Evolutionary conservation across 192 early-diverging fungal genomes (phyloP), one percentile per base, ranked within the genome.

Genomic region (Phycomyces blakesleeanus): DNA sequence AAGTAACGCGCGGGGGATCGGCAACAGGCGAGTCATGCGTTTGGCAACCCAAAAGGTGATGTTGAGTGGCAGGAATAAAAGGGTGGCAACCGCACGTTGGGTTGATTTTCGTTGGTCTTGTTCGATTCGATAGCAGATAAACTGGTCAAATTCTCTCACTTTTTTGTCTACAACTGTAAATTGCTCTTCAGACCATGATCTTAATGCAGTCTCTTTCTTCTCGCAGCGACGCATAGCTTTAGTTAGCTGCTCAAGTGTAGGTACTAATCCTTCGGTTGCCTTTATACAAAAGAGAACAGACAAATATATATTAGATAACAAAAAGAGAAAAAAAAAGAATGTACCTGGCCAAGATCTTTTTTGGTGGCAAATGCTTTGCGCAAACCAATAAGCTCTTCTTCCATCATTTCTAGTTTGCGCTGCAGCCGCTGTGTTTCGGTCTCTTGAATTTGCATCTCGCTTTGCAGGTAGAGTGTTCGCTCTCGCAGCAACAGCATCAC

Each of bases 361-460:
- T 84, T 85, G 25, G 83, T 85, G 18, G 83, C 82, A 67, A 77
- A 79, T 0, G 81, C 84, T 18, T 74, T 72, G 37, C 79, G 73
- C 57, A 85, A 59, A 21, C 68, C 65, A 2, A 64, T 51, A 24
- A 85, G 57, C 41, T 84, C 84, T 14, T 79, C 68, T 61, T 85
- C 81, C 37, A 85, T 59, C 16, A 73, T 39, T 15, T 77, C 74
- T 25, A 85, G 55, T 29, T 76, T 75, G 39, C 66, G 59, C 51
- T 76, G 75, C 27, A 85, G 64, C 8, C 58, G 22, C 57, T 83
- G 77, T 14, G 83, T 78, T 20, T 83, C 79, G 12, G 69, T 68
- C 21, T 78, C 76, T 8, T 80, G 71, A 14, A 75, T 72, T 51
- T 80, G 76, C 16, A 83, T 62, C 57, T 83, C 75, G 39, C 79